Base-by-base conservation (phyloP, 768 basidiomycete species). In the Auriscalpium vulgare region DNA sequence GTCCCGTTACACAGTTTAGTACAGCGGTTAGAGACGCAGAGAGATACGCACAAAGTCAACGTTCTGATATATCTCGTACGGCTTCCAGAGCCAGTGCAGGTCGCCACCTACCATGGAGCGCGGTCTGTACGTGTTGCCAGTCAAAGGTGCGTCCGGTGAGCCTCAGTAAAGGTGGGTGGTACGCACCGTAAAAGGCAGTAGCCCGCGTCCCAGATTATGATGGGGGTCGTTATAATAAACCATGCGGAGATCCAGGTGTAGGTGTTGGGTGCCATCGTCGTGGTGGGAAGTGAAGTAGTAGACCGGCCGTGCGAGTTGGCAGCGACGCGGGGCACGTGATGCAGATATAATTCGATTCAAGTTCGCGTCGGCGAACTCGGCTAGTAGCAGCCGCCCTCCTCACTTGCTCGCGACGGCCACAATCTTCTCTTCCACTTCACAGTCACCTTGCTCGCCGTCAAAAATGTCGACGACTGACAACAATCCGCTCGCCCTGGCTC, bases 11-110 rank as follows among this genome's bases (percentile, higher is more conserved):
- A 47, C 34, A 36, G 21, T 21, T 44, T 35, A 17, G n/a, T 29
- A 37, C 40, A 49, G 17, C 40, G 56, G 50, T 34, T 8, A 3
- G 17, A n/a, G 11, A 29, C 34, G 49, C n/a, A 64, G 38, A 51
- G 37, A 43, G 49, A 16, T 54, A 68, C 72, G 54, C 59, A 76
- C 73, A 46, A 71, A 65, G 58, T 77, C 72, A 37, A 91, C 72
- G n/a, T 85, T 73, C 65, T 90, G 85, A 70, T 91, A 92, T 35
- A 88, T 57, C 23, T 75, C 78, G 65, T 95, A 95, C 2, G 91
- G 91, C 56, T 78, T 74, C 93, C 92, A 95, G 46, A 95, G 79
- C 92, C 91, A 95, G 63, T 93, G 88, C 47, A 94, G 74, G 69
- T 94, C 91, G 2, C 93, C 93, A 1, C 89, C 91, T 61, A 72